Conservation (phyloP, 2,329 filamentous ascomycete genomes). For the Fusarium palustre region DNA sequence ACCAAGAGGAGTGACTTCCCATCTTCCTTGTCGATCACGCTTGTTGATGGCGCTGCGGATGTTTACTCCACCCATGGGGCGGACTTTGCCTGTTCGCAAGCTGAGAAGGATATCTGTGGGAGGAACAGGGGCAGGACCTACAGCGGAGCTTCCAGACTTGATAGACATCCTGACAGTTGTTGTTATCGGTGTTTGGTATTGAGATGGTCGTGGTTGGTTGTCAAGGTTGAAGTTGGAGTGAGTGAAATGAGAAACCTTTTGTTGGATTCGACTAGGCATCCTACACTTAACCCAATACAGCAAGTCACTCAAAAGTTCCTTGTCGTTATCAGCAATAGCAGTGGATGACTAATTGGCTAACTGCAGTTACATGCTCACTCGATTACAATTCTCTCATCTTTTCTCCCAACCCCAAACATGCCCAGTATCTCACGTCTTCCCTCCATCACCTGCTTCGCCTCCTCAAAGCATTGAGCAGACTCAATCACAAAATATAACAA, state of each 20-base stretch:
- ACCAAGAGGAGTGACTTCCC: conserved; percentile 20
- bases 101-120: conserved; percentile 31
- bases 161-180: neutral
- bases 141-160: conserved; percentile 6
- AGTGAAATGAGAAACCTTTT: neutral
- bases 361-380: conserved; percentile 1
- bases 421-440: neutral
- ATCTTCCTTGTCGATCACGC: conserved; percentile 24
- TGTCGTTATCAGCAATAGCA: conserved; percentile 7
- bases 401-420: conserved; percentile 17
- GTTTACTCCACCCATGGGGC: conserved; percentile 27
- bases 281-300: conserved; percentile 24
- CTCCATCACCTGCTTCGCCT: neutral
- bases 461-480: neutral
- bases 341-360: neutral
- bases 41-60: conserved; percentile 39
- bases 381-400: conserved; percentile 9
- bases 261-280: neutral
- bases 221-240: neutral
- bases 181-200: neutral
- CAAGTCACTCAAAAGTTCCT: conserved; percentile 3
- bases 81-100: conserved; percentile 33
- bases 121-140: conserved; percentile 28
- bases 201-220: neutral
- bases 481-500: neutral